Conservation (phyloP, 1,284 basidiomycete species). For the Trichosporon faecale region DNA sequence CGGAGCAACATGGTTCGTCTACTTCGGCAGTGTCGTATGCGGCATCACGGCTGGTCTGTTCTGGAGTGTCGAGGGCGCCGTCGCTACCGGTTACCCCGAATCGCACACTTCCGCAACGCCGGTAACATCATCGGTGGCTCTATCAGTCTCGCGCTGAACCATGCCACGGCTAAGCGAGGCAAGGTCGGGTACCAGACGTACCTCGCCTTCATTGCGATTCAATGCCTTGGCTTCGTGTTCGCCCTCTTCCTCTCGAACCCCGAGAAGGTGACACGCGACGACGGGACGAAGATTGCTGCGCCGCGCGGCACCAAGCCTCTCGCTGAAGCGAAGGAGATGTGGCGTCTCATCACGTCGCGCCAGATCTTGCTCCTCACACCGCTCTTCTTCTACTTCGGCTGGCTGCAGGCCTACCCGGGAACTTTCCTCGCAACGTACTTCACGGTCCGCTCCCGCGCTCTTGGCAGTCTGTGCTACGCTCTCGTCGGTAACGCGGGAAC, state of each 20-base stretch:
- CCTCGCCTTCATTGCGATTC: conserved; percentile 38
- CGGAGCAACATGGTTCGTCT: conserved; percentile 35
- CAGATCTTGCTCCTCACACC: conserved; percentile 27
- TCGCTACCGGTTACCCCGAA: conserved; percentile 15
- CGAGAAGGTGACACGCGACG: conserved; percentile 32
- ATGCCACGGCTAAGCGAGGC: conserved; percentile 23
- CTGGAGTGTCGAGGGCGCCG: conserved; percentile 30
- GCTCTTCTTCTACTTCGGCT: conserved; percentile 31
- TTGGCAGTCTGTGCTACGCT: conserved; percentile 26
- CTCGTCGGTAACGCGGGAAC: conserved; percentile 11
- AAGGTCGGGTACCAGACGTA: conserved; percentile 33
- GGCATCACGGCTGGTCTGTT: conserved; percentile 44
- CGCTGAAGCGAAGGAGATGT: conserved; percentile 29
- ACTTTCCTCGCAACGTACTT: conserved; percentile 39
- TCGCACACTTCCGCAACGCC: conserved; percentile 27
- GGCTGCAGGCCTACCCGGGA: conserved; percentile 27
- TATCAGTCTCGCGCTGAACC: conserved; percentile 29
- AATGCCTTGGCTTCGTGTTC: conserved; percentile 28
- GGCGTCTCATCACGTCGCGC: conserved; percentile 10
- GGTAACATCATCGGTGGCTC: conserved; percentile 38
- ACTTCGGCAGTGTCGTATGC: conserved; percentile 34
- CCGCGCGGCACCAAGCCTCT: conserved; percentile 22
- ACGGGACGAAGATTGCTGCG: conserved; percentile 31
- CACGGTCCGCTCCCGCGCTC: conserved; percentile 34
- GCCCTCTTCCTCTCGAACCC: conserved; percentile 30